Base-by-base conservation (phyloP, 225 moss, liverwort and hornwort genomes). In the Marchantia polymorpha region DNA sequence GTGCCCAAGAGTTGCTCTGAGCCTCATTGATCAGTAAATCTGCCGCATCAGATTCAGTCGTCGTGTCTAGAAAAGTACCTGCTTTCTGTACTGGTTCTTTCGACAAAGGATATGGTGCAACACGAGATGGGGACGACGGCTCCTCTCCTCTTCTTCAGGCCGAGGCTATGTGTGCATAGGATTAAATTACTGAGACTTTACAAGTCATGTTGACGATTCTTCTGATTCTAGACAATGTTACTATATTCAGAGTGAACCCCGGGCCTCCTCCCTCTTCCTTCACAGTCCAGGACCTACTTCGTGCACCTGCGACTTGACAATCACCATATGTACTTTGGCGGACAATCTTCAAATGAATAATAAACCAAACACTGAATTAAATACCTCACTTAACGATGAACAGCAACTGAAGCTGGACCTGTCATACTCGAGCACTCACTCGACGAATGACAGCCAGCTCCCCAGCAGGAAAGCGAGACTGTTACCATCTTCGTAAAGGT, bases 1-100 rank as follows among this genome's bases (percentile, higher is more conserved):
- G 54, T 73, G 75, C 60, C 31, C 19, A 58, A 59, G 75, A 39
- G 10, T 26, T 74, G 50, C 27, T 74, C 55, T 75, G 58, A 59
- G 75, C 75, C 30, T 59, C 75, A 75, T 0, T 59, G 59, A 75
- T 75, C 58, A 75, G 75, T 75, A 75, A 30, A 58, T 56, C 58
- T 74, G 14, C 56, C 19, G 10, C 74, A 75, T 10, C 30, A 56
- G 55, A 29, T n/a, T 15, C 14, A 56, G 75, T n/a, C 23, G 19
- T 26, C 52, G 26, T 26, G 73, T 53, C 26, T 52, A 73, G 73
- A 13, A 54, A 54, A 71, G 53, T 52, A 73, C 53, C 54, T 73
- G 53, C 26, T 27, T 73, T 23, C 15, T 73, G 73, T 73, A 54
- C 29, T 55, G 27, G 26, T 54, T 26, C 53, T 53, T 14, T 27